A percentile compares a stretch with the other conserved stretches of the same genome.
These are phyloP conservation scores for Coemansia sp. DNA, from an alignment of 371 early-diverging fungal genomes.

Conservation along the genomic window DNA sequence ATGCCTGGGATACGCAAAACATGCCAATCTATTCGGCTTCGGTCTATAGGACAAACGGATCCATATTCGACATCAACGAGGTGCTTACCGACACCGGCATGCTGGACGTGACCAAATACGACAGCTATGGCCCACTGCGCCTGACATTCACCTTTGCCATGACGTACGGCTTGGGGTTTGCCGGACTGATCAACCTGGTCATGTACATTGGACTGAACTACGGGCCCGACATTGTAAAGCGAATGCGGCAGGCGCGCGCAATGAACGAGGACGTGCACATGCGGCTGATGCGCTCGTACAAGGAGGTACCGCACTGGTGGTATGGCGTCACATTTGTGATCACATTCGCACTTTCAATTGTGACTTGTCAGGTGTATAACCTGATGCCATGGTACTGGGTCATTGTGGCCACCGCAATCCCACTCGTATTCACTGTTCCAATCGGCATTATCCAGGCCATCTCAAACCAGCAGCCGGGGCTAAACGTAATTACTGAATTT, in stretches of 20 bases:
- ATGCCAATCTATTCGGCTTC: conserved; percentile 57
- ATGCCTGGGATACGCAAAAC: conserved; percentile 56
- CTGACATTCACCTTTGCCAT: conserved; percentile 68
- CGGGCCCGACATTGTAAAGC: conserved; percentile 56
- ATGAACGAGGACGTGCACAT: conserved; percentile 68
- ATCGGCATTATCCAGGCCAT: conserved; percentile 79
- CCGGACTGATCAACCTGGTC: conserved; percentile 40
- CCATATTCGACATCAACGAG: conserved; percentile 54
- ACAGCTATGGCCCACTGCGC: conserved; percentile 65
- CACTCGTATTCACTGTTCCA: conserved; percentile 72
- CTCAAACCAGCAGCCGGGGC: conserved; percentile 64
- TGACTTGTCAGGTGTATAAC: conserved; percentile 51
- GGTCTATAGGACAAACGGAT: conserved; percentile 56
- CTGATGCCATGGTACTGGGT: conserved; percentile 68
- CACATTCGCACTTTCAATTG: conserved; percentile 61
- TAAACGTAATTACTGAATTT: conserved; percentile 76
- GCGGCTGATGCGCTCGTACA: conserved; percentile 68
- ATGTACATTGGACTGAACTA: conserved; percentile 38
- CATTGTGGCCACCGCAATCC: conserved; percentile 65
- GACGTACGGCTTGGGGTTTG: conserved; percentile 60
- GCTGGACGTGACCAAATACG: conserved; percentile 57
- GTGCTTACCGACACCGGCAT: conserved; percentile 45
- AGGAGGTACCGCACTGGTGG: conserved; percentile 77
- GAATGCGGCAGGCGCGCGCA: conserved; percentile 57
- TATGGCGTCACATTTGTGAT: conserved; percentile 60